phyloP scores from a whole-genome alignment of 345 rosid species.

The Sonneratia caseolaris region DNA sequence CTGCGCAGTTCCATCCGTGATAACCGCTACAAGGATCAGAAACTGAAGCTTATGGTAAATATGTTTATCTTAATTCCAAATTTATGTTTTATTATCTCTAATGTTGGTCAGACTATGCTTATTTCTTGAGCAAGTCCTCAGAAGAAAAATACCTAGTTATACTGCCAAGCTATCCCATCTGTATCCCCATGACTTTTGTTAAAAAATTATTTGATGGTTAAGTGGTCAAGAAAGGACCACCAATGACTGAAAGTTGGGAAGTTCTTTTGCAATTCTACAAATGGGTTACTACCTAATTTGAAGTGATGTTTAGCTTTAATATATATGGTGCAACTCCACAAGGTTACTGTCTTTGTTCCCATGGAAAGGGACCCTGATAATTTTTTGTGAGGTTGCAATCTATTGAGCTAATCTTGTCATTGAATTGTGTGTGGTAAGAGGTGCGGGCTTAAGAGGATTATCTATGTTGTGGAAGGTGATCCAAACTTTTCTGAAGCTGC shows the following conservation, averaged over 20 bases:
- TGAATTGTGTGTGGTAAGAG: constrained; percentile 31
- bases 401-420: neutral
- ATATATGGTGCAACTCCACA: neutral
- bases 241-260: neutral
- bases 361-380: neutral
- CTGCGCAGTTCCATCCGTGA: constrained; percentile 77
- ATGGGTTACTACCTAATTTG: neutral
- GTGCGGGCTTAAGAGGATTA: constrained; percentile 64
- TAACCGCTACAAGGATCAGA: constrained; percentile 85
- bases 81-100: neutral
- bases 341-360: neutral
- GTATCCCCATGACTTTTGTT: neutral
- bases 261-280: neutral
- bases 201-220: neutral
- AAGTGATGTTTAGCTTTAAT: neutral
- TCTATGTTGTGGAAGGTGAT: constrained; percentile 89
- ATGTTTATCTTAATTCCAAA: constrained; percentile 1
- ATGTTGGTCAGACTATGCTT: neutral
- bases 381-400: neutral
- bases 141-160: neutral
- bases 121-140: neutral
- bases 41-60: constrained; percentile 70
- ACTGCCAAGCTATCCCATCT: neutral
- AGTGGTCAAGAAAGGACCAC: neutral
- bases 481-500: constrained; percentile 72